A percentile compares a stretch with the other conserved stretches of the same genome.
Conservation (phyloP, 78 protist species). For the Planoprotostelium fungivorum region DNA sequence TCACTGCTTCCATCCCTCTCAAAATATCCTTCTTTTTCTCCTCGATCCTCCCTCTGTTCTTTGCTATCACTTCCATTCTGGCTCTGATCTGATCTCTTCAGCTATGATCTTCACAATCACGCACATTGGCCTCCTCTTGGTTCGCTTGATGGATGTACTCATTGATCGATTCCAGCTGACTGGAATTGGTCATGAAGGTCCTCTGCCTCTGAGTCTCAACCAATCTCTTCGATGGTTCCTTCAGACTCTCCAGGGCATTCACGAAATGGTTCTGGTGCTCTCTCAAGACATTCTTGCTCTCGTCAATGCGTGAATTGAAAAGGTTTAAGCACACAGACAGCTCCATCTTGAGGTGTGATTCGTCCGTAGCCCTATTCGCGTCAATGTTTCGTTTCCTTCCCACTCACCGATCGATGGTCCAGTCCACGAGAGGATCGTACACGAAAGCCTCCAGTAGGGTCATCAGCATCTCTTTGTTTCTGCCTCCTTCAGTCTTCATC, state of each 20-base stretch:
- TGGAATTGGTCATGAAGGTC: not conserved
- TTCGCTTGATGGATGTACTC: not conserved
- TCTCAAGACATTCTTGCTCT: not conserved
- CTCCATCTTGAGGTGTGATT: not conserved
- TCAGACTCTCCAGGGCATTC: not conserved
- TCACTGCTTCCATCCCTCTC: no score
- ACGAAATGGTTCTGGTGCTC: not conserved
- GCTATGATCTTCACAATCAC: no score
- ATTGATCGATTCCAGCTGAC: not conserved
- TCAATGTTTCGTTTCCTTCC: no score
- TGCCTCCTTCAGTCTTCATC: not conserved
- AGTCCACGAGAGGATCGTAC: conserved; percentile 93
- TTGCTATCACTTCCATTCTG: no score
- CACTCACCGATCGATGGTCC: conserved; percentile 30
- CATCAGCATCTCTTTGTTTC: conserved; percentile 70
- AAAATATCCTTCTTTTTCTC: no score
- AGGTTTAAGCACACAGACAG: not conserved
- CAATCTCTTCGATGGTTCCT: not conserved
- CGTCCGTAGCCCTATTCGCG: not conserved
- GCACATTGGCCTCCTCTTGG: not conserved
- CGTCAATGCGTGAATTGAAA: not conserved
- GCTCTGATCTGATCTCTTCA: no score
- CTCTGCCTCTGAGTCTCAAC: not conserved
- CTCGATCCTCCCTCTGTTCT: no score
- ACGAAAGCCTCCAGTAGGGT: conserved; percentile 85